Percentiles rank a stretch among this genome's conserved stretches.
Evolutionary conservation across 495 filamentous ascomycete genomes (phyloP).

Genomic region (Aspergillus haitiensis): DNA sequence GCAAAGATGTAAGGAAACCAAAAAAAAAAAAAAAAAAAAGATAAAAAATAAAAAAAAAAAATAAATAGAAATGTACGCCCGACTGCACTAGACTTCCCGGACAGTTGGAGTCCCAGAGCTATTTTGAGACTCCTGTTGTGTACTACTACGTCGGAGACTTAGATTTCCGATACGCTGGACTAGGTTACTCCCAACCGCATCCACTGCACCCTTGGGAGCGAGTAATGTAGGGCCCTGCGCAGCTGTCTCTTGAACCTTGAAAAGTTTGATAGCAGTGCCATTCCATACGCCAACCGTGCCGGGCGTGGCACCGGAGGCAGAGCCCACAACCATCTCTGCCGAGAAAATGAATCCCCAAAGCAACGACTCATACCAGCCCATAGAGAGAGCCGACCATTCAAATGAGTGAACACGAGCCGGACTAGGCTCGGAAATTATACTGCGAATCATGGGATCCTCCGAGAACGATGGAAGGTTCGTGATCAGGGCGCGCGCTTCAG

Average conservation of each 20-base stretch:
- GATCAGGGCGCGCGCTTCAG: constrained; percentile 39
- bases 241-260: constrained; percentile 83
- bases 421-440: constrained; percentile 66
- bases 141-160: constrained; percentile 51
- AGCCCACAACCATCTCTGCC: constrained; percentile 79
- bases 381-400: constrained; percentile 87
- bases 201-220: constrained; percentile 86
- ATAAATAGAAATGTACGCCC: background rate
- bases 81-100: constrained; percentile 36
- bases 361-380: constrained; percentile 95
- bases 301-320: constrained; percentile 47
- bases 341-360: constrained; percentile 96
- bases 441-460: constrained; percentile 61
- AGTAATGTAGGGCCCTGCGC: constrained; percentile 77
- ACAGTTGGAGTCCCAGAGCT: constrained; percentile 35
- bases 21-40: background rate
- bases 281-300: constrained; percentile 97
- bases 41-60: background rate
- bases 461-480: constrained; percentile 58
- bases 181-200: constrained; percentile 90
- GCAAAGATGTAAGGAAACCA: background rate
- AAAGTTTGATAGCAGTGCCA: constrained; percentile 80
- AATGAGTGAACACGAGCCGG: constrained; percentile 82
- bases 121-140: constrained; percentile 34
- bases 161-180: constrained; percentile 84